phyloP scores from a whole-genome alignment of 2,329 filamentous ascomycete genomes.

The Fusarium sp. region DNA sequence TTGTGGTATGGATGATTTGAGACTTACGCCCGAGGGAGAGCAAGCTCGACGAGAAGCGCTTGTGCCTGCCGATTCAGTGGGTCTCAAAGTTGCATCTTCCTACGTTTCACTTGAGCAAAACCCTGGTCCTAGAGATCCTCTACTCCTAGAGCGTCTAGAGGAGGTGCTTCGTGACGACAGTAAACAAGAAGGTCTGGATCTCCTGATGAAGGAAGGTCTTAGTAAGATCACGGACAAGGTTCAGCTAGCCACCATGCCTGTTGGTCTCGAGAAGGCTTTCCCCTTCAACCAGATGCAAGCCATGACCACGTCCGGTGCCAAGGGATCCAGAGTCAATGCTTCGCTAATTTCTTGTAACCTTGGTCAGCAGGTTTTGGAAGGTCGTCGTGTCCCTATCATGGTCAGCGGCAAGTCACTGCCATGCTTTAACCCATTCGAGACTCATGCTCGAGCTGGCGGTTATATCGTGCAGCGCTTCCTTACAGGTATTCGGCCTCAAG shows the following conservation, averaged over 20 bases:
- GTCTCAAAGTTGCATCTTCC: constrained; percentile 82
- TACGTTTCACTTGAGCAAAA: constrained; percentile 86
- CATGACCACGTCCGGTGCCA: constrained; percentile 97
- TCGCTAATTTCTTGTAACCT: constrained; percentile 98
- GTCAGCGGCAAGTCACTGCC: constrained; percentile 96
- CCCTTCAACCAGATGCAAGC: constrained; percentile 98
- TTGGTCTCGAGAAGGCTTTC: constrained; percentile 88
- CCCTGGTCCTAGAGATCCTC: constrained; percentile 72
- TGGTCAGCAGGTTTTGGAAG: constrained; percentile 95
- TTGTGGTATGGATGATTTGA: constrained; percentile 96
- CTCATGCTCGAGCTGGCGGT: constrained; percentile 87
- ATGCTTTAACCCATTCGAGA: constrained; percentile 93
- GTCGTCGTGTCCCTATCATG: constrained; percentile 94
- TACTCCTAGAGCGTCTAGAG: constrained; percentile 83
- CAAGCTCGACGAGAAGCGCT: constrained; percentile 76
- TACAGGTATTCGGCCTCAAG: constrained; percentile 95
- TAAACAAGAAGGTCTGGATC: constrained; percentile 92
- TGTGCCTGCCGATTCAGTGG: constrained; percentile 74
- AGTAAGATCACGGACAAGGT: constrained; percentile 80
- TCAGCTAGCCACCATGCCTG: constrained; percentile 82
- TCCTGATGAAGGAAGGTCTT: constrained; percentile 81
- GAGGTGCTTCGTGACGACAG: constrained; percentile 90
- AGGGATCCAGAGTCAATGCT: constrained; percentile 92
- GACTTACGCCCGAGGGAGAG: constrained; percentile 85
- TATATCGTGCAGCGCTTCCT: constrained; percentile 97